Evolutionary conservation across 345 rosid genomes (phyloP).

Genomic region (Eucalyptus erythrocorys): DNA sequence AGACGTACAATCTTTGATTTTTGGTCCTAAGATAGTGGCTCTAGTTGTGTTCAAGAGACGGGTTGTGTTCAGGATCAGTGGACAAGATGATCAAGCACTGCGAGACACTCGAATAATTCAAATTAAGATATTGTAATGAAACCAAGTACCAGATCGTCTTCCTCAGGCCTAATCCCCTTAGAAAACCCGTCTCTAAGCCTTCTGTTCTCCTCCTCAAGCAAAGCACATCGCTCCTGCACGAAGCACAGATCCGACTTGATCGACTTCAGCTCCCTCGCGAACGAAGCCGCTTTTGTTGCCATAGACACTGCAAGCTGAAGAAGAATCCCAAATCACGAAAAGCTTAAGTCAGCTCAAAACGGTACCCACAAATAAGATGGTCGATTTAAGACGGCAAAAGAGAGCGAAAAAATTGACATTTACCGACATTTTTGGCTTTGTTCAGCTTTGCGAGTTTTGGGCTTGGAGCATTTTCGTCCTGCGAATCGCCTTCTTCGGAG

Average conservation of each 20-base stretch:
- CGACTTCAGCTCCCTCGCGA: constrained; percentile 67
- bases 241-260: constrained; percentile 62
- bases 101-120: neutral
- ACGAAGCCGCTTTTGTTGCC: constrained; percentile 74
- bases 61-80: neutral
- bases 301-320: constrained; percentile 76
- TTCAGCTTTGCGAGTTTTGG: constrained; percentile 38
- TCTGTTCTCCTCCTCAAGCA: constrained; percentile 82
- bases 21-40: neutral
- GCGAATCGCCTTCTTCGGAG: constrained; percentile 17
- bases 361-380: neutral
- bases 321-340: neutral
- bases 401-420: neutral
- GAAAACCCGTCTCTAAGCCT: constrained; percentile 74
- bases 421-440: constrained; percentile 60
- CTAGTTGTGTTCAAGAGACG: neutral
- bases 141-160: constrained; percentile 73
- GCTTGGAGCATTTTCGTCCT: constrained; percentile 19
- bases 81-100: neutral
- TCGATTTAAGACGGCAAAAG: neutral
- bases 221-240: constrained; percentile 59
- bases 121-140: neutral
- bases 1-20: neutral
- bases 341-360: neutral
- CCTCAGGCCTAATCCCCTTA: constrained; percentile 70